These are phyloP conservation scores for Aspergillaceae sp. DNA, from an alignment of 2,329 filamentous ascomycete species.

Conservation along the genomic window DNA sequence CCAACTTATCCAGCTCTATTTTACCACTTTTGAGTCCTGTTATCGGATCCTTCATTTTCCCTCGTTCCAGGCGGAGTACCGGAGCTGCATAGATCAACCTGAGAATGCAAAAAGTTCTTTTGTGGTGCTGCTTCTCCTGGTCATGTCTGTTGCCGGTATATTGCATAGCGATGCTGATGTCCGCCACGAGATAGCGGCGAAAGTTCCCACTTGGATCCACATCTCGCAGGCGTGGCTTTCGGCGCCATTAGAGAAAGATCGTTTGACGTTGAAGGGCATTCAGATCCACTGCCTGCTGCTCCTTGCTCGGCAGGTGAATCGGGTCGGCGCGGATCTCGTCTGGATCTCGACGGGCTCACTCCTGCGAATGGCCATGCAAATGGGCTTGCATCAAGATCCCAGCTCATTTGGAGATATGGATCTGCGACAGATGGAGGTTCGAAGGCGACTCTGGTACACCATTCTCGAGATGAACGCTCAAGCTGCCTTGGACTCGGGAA, in stretches of 20 bases:
- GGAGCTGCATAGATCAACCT: conserved; percentile 19
- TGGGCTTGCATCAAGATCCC: conserved; percentile 24
- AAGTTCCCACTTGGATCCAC: conserved; percentile 21
- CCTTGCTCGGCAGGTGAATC: conserved; percentile 20
- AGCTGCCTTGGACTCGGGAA: conserved; percentile 7
- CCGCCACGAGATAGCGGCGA: conserved; percentile 5
- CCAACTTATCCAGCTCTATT: conserved; percentile 15
- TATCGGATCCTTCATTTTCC: conserved; percentile 28
- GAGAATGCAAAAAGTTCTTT: conserved; percentile 10
- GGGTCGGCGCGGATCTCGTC: conserved; percentile 14
- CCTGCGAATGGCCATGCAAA: conserved; percentile 16
- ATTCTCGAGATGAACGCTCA: conserved; percentile 11
- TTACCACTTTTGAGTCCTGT: conserved; percentile 22
- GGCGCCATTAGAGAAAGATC: conserved; percentile 25
- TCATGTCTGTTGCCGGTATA: conserved; percentile 22
- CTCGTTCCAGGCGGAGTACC: conserved; percentile 25
- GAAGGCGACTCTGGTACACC: conserved; percentile 10
- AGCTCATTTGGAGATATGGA: conserved; percentile 12
- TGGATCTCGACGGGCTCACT: conserved; percentile 16
- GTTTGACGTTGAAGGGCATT: conserved; percentile 21
- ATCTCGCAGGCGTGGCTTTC: conserved; percentile 29
- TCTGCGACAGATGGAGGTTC: conserved; percentile 8
- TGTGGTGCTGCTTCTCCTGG: conserved; percentile 22
- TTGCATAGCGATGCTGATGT: conserved; percentile 11
- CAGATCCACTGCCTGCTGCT: conserved; percentile 28